A percentile compares a stretch with the other conserved stretches of the same genome.
Evolutionary conservation across 306 rosid genomes (phyloP).

Genomic region (Hippophae rhamnoides): DNA sequence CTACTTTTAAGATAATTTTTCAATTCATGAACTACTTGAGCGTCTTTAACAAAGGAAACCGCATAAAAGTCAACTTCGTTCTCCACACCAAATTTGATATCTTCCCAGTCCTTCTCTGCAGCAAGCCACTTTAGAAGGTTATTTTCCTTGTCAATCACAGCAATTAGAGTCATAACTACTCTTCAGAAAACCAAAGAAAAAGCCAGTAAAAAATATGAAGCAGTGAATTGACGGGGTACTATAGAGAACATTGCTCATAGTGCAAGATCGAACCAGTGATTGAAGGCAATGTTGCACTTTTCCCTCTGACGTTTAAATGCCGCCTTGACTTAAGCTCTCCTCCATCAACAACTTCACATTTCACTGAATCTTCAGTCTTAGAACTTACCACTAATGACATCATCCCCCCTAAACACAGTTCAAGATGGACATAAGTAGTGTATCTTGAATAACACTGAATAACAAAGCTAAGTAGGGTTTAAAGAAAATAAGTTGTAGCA

Average conservation of each 20-base stretch:
- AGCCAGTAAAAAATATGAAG: too few species aligned
- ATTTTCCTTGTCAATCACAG: slow-evolving; percentile 1
- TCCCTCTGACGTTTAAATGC: slow-evolving; percentile 93
- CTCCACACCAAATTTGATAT: slow-evolving; percentile 95
- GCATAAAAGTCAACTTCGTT: slow-evolving; percentile 97
- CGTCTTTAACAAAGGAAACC: slow-evolving; percentile 98
- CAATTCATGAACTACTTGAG: slow-evolving; percentile 85
- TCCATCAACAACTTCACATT: slow-evolving; percentile 95
- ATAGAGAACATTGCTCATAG: too few species aligned
- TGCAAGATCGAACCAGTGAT: slow-evolving; percentile 63
- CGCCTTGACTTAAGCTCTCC: slow-evolving; percentile 95
- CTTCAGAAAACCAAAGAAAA: background rate
- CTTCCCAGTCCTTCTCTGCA: slow-evolving; percentile 99
- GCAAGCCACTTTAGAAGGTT: slow-evolving; percentile 20
- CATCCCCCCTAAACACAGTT: slow-evolving; percentile 74
- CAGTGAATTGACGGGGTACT: too few species aligned
- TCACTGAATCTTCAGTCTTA: slow-evolving; percentile 73
- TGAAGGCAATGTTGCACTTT: slow-evolving; percentile 96
- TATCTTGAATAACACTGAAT: background rate
- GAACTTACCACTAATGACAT: slow-evolving; percentile 80
- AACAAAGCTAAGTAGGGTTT: too few species aligned
- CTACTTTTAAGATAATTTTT: slow-evolving; percentile 83
- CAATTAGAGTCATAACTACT: slow-evolving; percentile 5
- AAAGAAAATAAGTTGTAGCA: too few species aligned
- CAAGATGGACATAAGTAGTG: slow-evolving; percentile 12